Evolutionary conservation across 768 basidiomycete genomes (phyloP), one percentile per base, ranked within the genome.

Genomic region (Russula ochroleuca): DNA sequence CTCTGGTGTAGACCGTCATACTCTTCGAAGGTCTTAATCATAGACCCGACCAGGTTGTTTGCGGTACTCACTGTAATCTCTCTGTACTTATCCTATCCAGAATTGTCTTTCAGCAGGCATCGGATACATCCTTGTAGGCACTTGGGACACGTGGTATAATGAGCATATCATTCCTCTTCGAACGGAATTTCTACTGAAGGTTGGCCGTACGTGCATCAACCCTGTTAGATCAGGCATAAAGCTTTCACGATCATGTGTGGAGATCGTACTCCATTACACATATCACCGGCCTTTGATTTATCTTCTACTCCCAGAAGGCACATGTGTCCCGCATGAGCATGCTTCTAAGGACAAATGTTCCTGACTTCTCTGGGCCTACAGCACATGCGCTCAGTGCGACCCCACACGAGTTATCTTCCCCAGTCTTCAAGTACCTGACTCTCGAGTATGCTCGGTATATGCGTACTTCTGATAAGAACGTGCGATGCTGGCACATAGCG

Each of bases 1-100:
- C 82, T 59, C 80, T 76, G 69, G 70, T 72, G 53, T 76, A 69
- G 54, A 61, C n/a, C 40, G 48, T 62, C 59, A 43, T 62, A 35
- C 37, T 59, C 57, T 67, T 37, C 47, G 11, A 48, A 66, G 55
- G 59, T 41, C 40, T 68, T 28, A 19, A 33, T 23, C 50, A 66
- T 59, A n/a, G 49, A 53, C 57, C 59, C 43, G 51, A 37, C 35
- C 56, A 65, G 58, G 57, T 51, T 60, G 58, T 65, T 40, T 57
- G 59, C 37, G 50, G 55, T 56, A 56, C 48, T 58, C 66, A 50
- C 63, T 65, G 59, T 67, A 58, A 67, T 61, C 59, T 60, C 53
- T 52, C 43, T 65, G 63, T 67, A 67, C 64, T 65, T 61, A 66
- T 61, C 52, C 54, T 61, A 61, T 61, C 59, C 66, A 52, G 64